Evolutionary conservation across 805 yeast genomes (phyloP).

Genomic region (Kuraishia ogatae): DNA sequence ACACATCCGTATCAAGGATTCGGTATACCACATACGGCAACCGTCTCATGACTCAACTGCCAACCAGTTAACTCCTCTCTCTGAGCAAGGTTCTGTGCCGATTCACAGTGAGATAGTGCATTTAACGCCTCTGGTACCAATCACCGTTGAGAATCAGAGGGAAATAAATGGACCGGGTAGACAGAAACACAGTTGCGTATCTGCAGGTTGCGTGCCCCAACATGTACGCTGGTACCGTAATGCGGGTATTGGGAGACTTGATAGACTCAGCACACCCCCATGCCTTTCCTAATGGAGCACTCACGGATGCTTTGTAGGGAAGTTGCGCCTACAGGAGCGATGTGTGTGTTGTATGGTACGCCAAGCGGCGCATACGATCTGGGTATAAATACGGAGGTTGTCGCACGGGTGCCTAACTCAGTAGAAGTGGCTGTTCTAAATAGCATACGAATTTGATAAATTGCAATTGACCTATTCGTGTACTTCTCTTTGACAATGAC

Average conservation of each 20-base stretch:
- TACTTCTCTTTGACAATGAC: constrained; percentile 19
- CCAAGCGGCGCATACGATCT: too few species aligned
- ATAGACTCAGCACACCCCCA: not conserved
- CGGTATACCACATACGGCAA: not conserved
- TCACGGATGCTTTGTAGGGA: not conserved
- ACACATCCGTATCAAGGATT: too few species aligned
- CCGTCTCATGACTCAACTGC: not conserved
- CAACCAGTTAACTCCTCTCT: too few species aligned
- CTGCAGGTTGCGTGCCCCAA: not conserved
- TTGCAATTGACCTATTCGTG: not conserved
- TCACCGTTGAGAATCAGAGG: not conserved
- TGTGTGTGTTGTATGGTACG: too few species aligned
- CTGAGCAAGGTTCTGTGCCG: too few species aligned
- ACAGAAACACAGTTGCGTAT: not conserved
- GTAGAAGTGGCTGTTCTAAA: too few species aligned
- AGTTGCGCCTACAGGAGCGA: not conserved
- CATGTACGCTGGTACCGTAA: not conserved
- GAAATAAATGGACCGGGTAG: not conserved
- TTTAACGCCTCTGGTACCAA: not conserved
- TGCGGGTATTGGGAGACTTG: too few species aligned
- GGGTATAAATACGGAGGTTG: not conserved
- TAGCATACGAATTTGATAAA: not conserved
- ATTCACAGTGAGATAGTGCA: too few species aligned
- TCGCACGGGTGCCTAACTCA: not conserved
- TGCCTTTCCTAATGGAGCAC: not conserved